Conservation (phyloP, 495 filamentous ascomycete species). For the Penicillium daleae region DNA sequence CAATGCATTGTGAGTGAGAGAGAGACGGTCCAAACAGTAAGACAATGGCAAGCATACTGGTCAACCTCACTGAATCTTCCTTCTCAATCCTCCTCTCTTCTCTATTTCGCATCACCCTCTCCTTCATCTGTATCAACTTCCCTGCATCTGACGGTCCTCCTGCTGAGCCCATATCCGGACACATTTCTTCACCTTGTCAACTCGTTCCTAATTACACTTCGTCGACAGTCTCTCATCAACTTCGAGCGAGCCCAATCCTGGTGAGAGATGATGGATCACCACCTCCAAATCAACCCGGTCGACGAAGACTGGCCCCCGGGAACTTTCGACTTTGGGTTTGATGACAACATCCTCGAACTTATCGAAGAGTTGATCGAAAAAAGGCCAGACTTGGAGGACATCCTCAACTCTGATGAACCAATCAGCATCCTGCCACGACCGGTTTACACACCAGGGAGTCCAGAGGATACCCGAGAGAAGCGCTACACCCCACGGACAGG, state of each 20-base stretch:
- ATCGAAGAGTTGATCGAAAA: background rate
- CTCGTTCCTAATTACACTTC: background rate
- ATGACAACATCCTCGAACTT: background rate
- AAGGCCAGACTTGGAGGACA: background rate
- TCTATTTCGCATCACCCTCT: background rate
- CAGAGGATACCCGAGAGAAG: conserved; percentile 7
- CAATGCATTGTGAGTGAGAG: background rate
- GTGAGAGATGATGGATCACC: background rate
- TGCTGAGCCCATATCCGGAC: background rate
- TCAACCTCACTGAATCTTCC: background rate
- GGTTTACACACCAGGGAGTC: background rate
- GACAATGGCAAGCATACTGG: background rate
- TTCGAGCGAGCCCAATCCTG: background rate
- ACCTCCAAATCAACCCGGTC: background rate
- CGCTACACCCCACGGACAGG: conserved; percentile 9
- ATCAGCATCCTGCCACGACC: background rate
- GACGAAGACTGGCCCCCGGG: background rate
- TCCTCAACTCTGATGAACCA: background rate
- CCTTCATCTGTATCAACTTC: background rate
- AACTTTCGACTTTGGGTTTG: background rate
- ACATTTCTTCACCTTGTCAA: background rate
- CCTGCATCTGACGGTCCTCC: background rate
- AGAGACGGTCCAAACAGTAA: background rate
- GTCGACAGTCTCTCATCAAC: background rate
- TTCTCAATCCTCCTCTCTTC: background rate